Base-by-base conservation (phyloP, 495 filamentous ascomycete genomes). In the Xylaria telfairii region DNA sequence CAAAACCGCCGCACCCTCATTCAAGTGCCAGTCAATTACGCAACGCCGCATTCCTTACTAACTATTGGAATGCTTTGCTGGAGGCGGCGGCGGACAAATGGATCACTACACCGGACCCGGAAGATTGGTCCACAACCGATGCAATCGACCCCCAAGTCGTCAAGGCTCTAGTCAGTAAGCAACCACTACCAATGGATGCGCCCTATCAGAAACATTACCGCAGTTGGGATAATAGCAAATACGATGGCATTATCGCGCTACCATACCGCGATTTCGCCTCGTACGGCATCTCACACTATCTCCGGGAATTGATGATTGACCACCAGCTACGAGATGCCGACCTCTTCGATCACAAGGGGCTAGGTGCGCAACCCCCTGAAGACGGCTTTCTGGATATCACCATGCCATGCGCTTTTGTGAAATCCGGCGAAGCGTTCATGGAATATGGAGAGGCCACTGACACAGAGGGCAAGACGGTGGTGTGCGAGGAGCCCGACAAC, bases 1-100 rank as follows among this genome's bases (percentile, higher is more conserved):
- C 75, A 1, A 46, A 49, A 1, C 76, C 81, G 5, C 76, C 78
- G 2, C 8, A 21, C 10, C 64, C 79, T 70, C 68, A 76, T 39
- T 76, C 75, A 1, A 79, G 71, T 9, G 73, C 77, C 13, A 75
- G 78, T 56, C 80, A 82, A 51, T 61, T 83, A 73, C 76, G 77
- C 41, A 83, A 82, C 62, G 78, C 81, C 5, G 79, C 75, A 6
- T 72, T 74, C 44, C 54, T 83, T 15, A 77, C 78, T 0, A 42
- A 53, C 9, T 67, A 75, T 26, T 83, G 82, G 82, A 81, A 83
- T 28, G 49, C 65, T 34, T 26, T 68, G 9, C 53, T 83, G 1
- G 70, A 70, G 26, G 44, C 70, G 1, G 71, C 75, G 54, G 47
- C 80, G 15, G 65, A 74, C 1, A 60, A 70, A 8, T 83, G 82